Evolutionary conservation across 129 eudicot genomes (phyloP), one percentile per base, ranked within the genome.

Genomic region (Escallonia rubra): DNA sequence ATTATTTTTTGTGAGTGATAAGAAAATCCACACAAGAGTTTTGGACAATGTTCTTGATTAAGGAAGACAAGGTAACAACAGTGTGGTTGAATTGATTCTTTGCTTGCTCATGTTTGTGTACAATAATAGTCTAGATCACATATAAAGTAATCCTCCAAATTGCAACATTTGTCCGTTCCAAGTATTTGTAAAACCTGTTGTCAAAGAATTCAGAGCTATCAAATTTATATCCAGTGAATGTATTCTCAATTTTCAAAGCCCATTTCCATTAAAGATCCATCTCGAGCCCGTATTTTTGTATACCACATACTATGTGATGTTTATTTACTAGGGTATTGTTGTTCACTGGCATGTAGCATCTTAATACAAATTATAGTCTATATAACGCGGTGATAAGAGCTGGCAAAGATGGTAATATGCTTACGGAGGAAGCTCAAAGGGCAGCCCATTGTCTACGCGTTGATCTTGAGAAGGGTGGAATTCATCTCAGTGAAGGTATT

Each of bases 381-480:
- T 93, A 93, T 74, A 74, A 86, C 59, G 98, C 96, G 74, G 91
- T 89, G 74, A 44, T 78, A 57, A 93, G 86, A 77, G 98, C 98
- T 54, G 98, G 89, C 74, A 68, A 78, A 76, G 89, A 84, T 67
- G 72, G 51, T 10, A 61, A 78, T 67, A 58, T 80, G 65, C 84
- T 87, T 45, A 74, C 73, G 16, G 76, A 67, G 13, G 98, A 93
- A 86, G 96, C 86, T 60, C 78, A 67, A 58, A 82, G 91, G 80
- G 86, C 87, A 61, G 96, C 96, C 10, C 79, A 62, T 73, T 75
- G 72, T 72, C 77, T 89, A 15, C 87, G 96, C 14, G 51, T 74
- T 76, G 98, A 93, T 80, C 80, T 93, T 78, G 98, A 93, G 85
- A 93, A 89, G 88, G 96, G 98, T 61, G 98, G 98, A 79, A 86